These are phyloP conservation scores for Funneliformis caledonium DNA, from an alignment of 371 early-diverging fungal genomes.

Conservation along the genomic window DNA sequence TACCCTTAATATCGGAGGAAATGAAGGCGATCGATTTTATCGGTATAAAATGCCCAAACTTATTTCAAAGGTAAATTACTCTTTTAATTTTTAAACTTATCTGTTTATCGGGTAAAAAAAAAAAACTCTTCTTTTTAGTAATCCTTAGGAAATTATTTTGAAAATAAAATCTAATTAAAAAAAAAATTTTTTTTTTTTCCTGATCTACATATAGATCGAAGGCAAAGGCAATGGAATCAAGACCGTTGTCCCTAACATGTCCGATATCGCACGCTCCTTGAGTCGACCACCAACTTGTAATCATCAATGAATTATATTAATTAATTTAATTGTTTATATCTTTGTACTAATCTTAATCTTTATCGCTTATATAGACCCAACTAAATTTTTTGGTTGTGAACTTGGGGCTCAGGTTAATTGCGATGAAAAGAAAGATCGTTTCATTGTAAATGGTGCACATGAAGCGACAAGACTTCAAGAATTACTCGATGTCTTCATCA, in stretches of 20 bases:
- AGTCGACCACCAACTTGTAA: constrained; percentile 88
- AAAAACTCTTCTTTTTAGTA: constrained; percentile 1
- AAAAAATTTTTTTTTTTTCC: background rate
- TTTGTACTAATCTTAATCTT: constrained; percentile 27
- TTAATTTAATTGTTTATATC: background rate
- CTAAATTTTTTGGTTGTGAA: constrained; percentile 97
- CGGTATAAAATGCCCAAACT: constrained; percentile 99
- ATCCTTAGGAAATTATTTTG: background rate
- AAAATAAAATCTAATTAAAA: background rate
- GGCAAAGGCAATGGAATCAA: constrained; percentile 99
- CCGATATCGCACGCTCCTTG: constrained; percentile 92
- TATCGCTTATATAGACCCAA: constrained; percentile 59
- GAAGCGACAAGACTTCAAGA: constrained; percentile 89
- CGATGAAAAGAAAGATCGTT: constrained; percentile 91
- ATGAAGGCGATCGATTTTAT: constrained; percentile 93
- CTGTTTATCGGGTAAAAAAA: background rate
- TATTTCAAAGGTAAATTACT: constrained; percentile 71
- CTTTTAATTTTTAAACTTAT: background rate
- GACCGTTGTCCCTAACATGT: constrained; percentile 98
- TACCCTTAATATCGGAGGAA: constrained; percentile 84
- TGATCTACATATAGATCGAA: constrained; percentile 72
- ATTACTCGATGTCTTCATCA: constrained; percentile 94
- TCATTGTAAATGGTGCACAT: constrained; percentile 98
- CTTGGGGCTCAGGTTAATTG: constrained; percentile 95
- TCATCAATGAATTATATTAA: constrained; percentile 9